These are phyloP conservation scores for Talaromyces sp. DNA, from an alignment of 2,329 filamentous ascomycete species.

Conservation along the genomic window DNA sequence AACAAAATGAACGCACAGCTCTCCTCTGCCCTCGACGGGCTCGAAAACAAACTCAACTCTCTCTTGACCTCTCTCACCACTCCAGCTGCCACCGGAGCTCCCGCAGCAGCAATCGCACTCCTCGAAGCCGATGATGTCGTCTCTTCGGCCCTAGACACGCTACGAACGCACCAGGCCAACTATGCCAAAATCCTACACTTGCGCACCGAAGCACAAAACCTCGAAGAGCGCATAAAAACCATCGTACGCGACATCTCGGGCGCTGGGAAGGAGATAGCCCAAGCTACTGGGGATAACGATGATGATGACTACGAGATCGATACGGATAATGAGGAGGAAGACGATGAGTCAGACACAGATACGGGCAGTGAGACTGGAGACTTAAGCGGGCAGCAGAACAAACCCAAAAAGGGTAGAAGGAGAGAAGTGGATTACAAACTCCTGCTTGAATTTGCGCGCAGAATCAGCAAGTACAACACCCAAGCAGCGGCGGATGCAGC, in stretches of 20 bases:
- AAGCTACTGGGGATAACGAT: slow-evolving; percentile 29
- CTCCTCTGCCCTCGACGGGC: slow-evolving; percentile 39
- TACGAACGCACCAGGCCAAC: slow-evolving; percentile 47
- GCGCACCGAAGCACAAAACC: slow-evolving; percentile 39
- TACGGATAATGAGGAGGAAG: slow-evolving; percentile 27
- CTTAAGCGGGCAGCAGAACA: slow-evolving; percentile 25
- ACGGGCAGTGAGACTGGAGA: slow-evolving; percentile 27
- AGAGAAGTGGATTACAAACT: slow-evolving; percentile 46
- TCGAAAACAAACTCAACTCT: slow-evolving; percentile 45
- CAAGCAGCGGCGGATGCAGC: slow-evolving; percentile 46
- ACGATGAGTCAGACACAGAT: slow-evolving; percentile 35
- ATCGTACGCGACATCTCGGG: slow-evolving; percentile 42
- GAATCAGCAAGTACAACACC: slow-evolving; percentile 50
- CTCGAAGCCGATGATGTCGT: slow-evolving; percentile 45
- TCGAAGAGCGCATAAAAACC: slow-evolving; percentile 44
- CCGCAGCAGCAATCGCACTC: slow-evolving; percentile 41
- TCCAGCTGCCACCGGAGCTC: slow-evolving; percentile 45
- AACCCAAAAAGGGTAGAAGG: slow-evolving; percentile 21
- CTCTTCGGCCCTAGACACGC: slow-evolving; percentile 41
- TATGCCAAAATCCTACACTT: slow-evolving; percentile 43
- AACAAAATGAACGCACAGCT: slow-evolving; percentile 41
- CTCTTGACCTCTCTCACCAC: slow-evolving; percentile 44
- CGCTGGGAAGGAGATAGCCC: slow-evolving; percentile 42
- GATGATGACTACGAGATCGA: slow-evolving; percentile 37
- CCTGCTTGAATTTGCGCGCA: slow-evolving; percentile 46